A percentile compares a stretch with the other conserved stretches of the same genome.
Conservation (phyloP, 2,329 filamentous ascomycete genomes). For the Pestalotiopsis sp. region DNA sequence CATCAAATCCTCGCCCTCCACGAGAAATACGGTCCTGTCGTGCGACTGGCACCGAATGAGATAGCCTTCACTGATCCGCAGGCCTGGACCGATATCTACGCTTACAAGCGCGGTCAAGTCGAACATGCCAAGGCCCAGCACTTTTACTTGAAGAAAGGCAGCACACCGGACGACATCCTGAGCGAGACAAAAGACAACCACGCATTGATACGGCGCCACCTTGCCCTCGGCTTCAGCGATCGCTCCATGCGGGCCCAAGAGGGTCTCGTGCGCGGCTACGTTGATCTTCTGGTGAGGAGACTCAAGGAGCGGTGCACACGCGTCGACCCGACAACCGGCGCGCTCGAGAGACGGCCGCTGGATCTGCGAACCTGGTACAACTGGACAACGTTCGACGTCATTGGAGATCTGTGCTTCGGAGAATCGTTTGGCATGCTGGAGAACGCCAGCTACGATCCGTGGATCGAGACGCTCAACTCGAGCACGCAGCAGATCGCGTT, state of each 20-base stretch:
- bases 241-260: conserved; percentile 2
- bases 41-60: conserved; percentile 15
- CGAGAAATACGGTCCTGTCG: conserved; percentile 16
- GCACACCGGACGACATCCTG: not conserved
- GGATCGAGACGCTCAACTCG: not conserved
- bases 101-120: not conserved
- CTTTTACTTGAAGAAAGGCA: not conserved
- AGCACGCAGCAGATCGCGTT: not conserved
- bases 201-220: not conserved
- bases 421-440: not conserved
- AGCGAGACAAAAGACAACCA: not conserved
- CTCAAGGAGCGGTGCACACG: not conserved
- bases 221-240: not conserved
- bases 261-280: not conserved
- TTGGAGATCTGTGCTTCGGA: not conserved
- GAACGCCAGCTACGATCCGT: not conserved
- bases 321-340: not conserved
- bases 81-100: conserved; percentile 6
- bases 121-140: not conserved
- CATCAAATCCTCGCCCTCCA: conserved; percentile 9
- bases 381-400: not conserved
- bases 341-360: not conserved
- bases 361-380: not conserved
- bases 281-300: conserved; percentile 1
- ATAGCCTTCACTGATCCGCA: conserved; percentile 5